Conservation (phyloP, 208 protist genomes). For the Leptomonas pyrrhocoris region DNA sequence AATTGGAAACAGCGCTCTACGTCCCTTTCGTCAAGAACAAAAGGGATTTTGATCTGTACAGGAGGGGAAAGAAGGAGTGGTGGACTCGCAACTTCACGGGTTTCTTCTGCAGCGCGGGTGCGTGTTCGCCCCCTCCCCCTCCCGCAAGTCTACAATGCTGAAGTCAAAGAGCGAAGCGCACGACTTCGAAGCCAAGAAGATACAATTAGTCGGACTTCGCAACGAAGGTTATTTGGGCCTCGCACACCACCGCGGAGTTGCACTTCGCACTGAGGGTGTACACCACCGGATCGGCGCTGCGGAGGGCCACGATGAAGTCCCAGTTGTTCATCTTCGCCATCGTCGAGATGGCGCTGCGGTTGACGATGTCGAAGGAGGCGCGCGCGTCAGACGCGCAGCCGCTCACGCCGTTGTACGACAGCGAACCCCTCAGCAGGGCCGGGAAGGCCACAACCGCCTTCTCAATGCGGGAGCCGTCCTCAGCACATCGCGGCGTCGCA, state of each 20-base stretch:
- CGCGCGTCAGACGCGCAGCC: constrained; percentile 4
- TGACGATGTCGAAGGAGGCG: constrained; percentile 5
- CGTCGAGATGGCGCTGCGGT: background rate
- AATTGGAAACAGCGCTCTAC: no score
- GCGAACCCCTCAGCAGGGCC: background rate
- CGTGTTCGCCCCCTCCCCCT: no score
- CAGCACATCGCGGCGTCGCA: constrained; percentile 31
- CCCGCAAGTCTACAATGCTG: no score
- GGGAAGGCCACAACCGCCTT: background rate
- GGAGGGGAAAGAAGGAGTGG: background rate
- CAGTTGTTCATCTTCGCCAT: constrained; percentile 19
- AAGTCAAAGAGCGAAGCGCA: no score
- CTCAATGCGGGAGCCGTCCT: constrained; percentile 9
- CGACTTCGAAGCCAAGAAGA: background rate
- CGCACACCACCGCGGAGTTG: constrained; percentile 33
- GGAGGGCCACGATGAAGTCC: constrained; percentile 12
- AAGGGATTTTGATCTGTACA: background rate
- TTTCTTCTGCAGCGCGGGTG: no score
- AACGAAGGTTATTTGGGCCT: constrained; percentile 37
- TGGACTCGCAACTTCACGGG: no score
- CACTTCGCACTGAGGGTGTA: constrained; percentile 47
- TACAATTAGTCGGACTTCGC: constrained; percentile 13
- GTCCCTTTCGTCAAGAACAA: no score
- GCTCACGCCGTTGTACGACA: constrained; percentile 9
- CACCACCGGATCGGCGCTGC: constrained; percentile 6